These are phyloP conservation scores for Penicillium taxi DNA, from an alignment of 495 filamentous ascomycete genomes.

Conservation along the genomic window DNA sequence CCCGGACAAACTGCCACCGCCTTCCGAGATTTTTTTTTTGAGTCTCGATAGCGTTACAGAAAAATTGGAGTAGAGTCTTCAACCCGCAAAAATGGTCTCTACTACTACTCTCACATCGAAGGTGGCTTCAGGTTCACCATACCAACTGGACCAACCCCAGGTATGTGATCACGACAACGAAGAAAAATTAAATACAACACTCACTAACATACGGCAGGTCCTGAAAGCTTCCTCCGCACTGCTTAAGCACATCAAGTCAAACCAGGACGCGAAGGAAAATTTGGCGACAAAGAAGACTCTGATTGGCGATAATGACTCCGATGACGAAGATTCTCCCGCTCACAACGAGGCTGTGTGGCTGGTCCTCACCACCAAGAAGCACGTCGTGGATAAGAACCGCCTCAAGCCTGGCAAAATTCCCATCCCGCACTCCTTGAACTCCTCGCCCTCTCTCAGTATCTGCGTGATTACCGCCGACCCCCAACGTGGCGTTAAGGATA, in stretches of 20 bases:
- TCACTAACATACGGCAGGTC: slow-evolving; percentile 40
- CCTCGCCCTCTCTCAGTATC: slow-evolving; percentile 53
- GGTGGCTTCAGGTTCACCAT: slow-evolving; percentile 48
- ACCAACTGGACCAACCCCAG: slow-evolving; percentile 58
- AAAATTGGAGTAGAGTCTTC: slow-evolving; percentile 28
- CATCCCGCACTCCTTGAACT: slow-evolving; percentile 63
- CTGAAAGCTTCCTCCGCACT: slow-evolving; percentile 75
- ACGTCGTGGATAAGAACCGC: slow-evolving; percentile 63
- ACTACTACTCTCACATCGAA: slow-evolving; percentile 45
- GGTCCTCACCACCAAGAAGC: slow-evolving; percentile 81
- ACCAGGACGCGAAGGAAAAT: slow-evolving; percentile 49
- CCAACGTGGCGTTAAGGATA: slow-evolving; percentile 83
- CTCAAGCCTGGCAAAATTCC: slow-evolving; percentile 69
- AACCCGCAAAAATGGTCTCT: slow-evolving; percentile 33
- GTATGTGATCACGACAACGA: slow-evolving; percentile 29
- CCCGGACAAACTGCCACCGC: slow-evolving; percentile 32
- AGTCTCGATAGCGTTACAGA: slow-evolving; percentile 25
- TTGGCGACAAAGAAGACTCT: slow-evolving; percentile 61
- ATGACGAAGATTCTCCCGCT: slow-evolving; percentile 28
- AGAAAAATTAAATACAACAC: slow-evolving; percentile 8
- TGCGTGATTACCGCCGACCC: slow-evolving; percentile 83
- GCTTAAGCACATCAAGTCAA: slow-evolving; percentile 66
- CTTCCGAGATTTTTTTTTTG: slow-evolving; percentile 36
- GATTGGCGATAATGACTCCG: slow-evolving; percentile 52
- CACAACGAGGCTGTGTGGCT: slow-evolving; percentile 73